Evolutionary conservation across 2,329 filamentous ascomycete genomes (phyloP).

Genomic region (Stachybotrys echinatus): DNA sequence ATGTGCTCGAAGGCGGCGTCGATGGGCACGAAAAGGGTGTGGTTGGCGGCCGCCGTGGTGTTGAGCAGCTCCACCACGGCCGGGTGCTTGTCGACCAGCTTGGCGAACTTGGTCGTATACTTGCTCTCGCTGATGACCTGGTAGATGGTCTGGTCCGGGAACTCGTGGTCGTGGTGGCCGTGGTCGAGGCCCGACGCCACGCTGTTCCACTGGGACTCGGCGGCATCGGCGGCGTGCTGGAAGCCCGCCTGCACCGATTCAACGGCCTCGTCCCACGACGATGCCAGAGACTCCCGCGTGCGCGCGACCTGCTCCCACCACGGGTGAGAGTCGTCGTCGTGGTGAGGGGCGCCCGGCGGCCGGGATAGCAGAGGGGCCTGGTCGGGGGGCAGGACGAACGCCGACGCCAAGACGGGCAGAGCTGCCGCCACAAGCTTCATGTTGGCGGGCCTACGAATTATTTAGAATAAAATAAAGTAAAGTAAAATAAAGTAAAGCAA

Average conservation of each 20-base stretch:
- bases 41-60: slow-evolving; percentile 63
- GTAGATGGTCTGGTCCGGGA: slow-evolving; percentile 69
- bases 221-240: background rate
- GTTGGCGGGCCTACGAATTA: background rate
- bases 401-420: background rate
- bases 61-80: slow-evolving; percentile 71
- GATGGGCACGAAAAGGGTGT: slow-evolving; percentile 76
- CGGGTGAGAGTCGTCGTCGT: background rate
- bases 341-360: too few relatives aligned
- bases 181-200: background rate
- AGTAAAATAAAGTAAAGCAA: too few relatives aligned
- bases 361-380: background rate
- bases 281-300: background rate
- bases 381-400: background rate
- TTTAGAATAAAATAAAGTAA: background rate
- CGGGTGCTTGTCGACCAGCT: slow-evolving; percentile 67
- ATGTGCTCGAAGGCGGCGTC: slow-evolving; percentile 68
- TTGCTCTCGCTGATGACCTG: slow-evolving; percentile 71
- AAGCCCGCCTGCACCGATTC: background rate
- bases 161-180: slow-evolving; percentile 17
- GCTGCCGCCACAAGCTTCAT: slow-evolving; percentile 1
- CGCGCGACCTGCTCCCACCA: background rate
- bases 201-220: background rate
- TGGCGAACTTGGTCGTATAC: slow-evolving; percentile 70
- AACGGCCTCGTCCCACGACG: background rate